Conservation (phyloP, 2,329 filamentous ascomycete genomes). For the Magnaporthiopsis rhizophila region DNA sequence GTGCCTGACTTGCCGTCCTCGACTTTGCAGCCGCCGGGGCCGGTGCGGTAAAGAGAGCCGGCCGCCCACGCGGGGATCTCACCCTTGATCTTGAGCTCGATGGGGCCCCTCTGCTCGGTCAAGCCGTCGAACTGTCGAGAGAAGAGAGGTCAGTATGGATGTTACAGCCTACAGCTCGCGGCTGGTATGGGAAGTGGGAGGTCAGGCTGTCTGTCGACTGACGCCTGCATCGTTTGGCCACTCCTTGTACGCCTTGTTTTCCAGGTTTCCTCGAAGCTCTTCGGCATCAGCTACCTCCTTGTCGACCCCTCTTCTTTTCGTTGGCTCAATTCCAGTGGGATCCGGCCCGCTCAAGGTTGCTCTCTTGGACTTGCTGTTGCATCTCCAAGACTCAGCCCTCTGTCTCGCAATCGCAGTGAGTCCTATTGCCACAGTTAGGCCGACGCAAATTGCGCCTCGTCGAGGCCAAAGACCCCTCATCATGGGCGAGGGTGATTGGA, state of each 20-base stretch:
- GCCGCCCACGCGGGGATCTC: constrained; percentile 62
- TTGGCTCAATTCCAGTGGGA: background rate
- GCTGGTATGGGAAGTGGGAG: background rate
- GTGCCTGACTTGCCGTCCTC: constrained; percentile 50
- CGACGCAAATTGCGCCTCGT: background rate
- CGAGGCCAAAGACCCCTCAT: background rate
- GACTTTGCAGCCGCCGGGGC: constrained; percentile 35
- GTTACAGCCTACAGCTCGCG: too few relatives aligned
- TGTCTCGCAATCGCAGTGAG: background rate
- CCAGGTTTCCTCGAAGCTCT: background rate
- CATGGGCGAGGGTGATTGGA: background rate
- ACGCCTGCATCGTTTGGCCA: constrained; percentile 16
- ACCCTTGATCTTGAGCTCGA: constrained; percentile 56
- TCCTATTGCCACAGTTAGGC: background rate
- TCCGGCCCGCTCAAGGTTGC: background rate
- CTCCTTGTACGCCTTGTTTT: constrained; percentile 5
- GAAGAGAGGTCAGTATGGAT: background rate
- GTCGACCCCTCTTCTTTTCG: background rate
- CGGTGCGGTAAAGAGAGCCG: constrained; percentile 66
- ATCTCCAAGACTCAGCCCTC: background rate
- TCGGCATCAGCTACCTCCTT: background rate
- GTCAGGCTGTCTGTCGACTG: constrained; percentile 1
- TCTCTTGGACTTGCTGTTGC: background rate
- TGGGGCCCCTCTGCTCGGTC: constrained; percentile 56
- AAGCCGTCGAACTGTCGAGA: constrained; percentile 56